These are phyloP conservation scores for Chrysoporthe deuterocubensis DNA, from an alignment of 2,329 filamentous ascomycete species.

Conservation along the genomic window DNA sequence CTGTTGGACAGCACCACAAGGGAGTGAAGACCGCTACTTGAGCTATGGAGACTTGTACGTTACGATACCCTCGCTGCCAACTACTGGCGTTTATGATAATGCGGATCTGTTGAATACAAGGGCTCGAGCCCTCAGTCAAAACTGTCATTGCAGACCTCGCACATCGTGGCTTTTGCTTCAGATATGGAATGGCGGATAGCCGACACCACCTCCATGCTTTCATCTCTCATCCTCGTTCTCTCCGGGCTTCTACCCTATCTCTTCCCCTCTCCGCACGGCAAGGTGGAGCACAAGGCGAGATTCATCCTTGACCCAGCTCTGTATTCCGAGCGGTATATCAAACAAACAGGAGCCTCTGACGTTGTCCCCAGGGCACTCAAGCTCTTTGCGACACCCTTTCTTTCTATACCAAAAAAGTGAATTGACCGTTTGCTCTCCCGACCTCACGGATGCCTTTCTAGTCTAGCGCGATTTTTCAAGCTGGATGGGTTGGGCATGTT, in stretches of 20 bases:
- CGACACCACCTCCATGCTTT: not conserved
- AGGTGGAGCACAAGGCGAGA: conserved; percentile 79
- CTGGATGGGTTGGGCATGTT: conserved; percentile 13
- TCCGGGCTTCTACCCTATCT: conserved; percentile 17
- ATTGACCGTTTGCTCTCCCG: conserved; percentile 51
- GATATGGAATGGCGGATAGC: not conserved
- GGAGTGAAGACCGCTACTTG: not conserved
- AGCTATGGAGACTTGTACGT: conserved; percentile 13
- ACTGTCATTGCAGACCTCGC: not conserved
- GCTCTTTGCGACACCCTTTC: conserved; percentile 40
- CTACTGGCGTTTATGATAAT: conserved; percentile 16
- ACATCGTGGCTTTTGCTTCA: not conserved
- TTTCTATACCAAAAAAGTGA: conserved; percentile 28
- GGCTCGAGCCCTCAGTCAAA: conserved; percentile 7
- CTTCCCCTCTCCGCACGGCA: conserved; percentile 62
- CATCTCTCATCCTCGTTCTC: conserved; percentile 21
- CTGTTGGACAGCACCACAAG: not conserved
- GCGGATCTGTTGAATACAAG: conserved; percentile 19
- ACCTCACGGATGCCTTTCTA: conserved; percentile 28
- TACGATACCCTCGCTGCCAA: conserved; percentile 26
- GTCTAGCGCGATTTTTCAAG: conserved; percentile 26
- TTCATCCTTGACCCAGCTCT: conserved; percentile 71
- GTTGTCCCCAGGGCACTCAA: conserved; percentile 32
- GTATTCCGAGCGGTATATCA: conserved; percentile 76
- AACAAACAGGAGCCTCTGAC: conserved; percentile 34